Conservation (phyloP, 2,329 filamentous ascomycete species). For the Hymenoscyphus fraxineus region DNA sequence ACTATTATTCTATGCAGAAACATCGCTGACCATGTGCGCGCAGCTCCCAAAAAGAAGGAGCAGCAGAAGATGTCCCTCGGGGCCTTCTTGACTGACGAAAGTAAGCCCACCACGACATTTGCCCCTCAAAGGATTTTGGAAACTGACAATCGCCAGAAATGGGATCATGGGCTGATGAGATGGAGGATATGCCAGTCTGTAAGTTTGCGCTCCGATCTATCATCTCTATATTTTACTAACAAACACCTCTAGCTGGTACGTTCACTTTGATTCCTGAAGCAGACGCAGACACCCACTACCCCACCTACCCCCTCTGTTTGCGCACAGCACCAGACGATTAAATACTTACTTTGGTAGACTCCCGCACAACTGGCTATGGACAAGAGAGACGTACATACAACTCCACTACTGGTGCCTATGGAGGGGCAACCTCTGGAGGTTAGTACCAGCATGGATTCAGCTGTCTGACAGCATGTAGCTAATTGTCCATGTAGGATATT, state of each 20-base stretch:
- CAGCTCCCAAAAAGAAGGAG: conserved; percentile 81
- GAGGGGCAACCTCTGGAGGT: conserved; percentile 32
- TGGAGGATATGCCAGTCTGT: conserved; percentile 65
- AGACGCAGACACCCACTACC: background rate
- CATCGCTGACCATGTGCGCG: conserved; percentile 42
- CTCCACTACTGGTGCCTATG: conserved; percentile 33
- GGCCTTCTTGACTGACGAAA: conserved; percentile 88
- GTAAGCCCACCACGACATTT: conserved; percentile 52
- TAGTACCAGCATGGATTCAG: conserved; percentile 18
- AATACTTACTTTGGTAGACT: conserved; percentile 30
- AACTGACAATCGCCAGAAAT: conserved; percentile 48
- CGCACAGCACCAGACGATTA: background rate
- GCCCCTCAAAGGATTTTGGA: conserved; percentile 38
- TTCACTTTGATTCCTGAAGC: conserved; percentile 2
- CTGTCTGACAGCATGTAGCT: conserved; percentile 12
- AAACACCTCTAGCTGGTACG: conserved; percentile 33
- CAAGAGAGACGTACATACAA: conserved; percentile 34
- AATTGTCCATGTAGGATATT: conserved; percentile 46
- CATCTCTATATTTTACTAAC: conserved; percentile 25
- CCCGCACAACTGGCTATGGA: conserved; percentile 33
- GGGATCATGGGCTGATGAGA: conserved; percentile 98
- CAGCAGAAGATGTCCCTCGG: conserved; percentile 96
- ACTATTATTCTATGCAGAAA: background rate
- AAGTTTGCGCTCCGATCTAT: conserved; percentile 21
- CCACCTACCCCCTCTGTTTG: background rate